A percentile compares a stretch with the other conserved stretches of the same genome.
These are phyloP conservation scores for Volvox africanus DNA, from an alignment of 139 green algal species.

Conservation along the genomic window DNA sequence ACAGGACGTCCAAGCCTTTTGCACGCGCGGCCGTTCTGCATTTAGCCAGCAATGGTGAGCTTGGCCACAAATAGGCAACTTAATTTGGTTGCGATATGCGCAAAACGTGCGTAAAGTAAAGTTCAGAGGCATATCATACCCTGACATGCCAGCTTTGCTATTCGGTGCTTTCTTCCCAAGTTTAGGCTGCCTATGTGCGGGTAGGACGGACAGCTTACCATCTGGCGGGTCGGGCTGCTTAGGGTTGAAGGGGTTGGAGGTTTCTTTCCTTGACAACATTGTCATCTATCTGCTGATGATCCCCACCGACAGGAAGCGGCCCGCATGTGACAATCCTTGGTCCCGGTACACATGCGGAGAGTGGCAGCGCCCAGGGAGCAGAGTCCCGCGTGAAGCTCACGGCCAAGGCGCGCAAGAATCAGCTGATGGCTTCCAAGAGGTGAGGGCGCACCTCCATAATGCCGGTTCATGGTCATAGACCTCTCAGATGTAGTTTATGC, in stretches of 20 bases:
- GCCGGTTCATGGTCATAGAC: neutral
- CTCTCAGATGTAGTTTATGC: neutral
- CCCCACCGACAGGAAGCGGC: neutral
- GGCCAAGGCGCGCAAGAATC: neutral
- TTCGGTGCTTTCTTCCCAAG: neutral
- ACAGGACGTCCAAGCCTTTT: constrained; percentile 2
- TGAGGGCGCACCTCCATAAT: neutral
- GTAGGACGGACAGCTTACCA: neutral
- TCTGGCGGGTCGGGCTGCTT: neutral
- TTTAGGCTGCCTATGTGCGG: neutral
- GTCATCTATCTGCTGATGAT: neutral
- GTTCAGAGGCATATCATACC: neutral
- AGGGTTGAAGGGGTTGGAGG: neutral
- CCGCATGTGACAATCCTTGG: neutral
- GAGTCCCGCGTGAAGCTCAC: neutral
- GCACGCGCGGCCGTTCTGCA: neutral
- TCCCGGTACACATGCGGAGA: neutral
- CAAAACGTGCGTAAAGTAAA: neutral
- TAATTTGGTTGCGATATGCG: neutral
- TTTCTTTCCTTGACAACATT: neutral
- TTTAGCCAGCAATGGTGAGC: neutral
- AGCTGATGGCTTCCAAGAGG: neutral
- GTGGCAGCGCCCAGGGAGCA: neutral
- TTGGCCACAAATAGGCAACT: neutral
- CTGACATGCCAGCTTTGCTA: neutral